phyloP scores from a whole-genome alignment of 2,329 filamentous ascomycete genomes.

The Fusarium floridanum region DNA sequence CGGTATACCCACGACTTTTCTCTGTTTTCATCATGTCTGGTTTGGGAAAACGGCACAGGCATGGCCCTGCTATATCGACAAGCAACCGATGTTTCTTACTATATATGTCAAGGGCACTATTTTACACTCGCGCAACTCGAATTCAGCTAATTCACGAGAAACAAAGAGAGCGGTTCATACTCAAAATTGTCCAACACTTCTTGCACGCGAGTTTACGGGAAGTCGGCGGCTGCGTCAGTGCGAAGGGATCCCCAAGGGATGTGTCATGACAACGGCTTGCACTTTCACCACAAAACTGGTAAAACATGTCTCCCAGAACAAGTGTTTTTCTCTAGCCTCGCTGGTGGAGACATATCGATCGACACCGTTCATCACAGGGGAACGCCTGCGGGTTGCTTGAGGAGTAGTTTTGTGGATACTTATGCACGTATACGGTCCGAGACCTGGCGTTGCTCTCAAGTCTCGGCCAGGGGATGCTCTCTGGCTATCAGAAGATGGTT shows the following conservation, averaged over 20 bases:
- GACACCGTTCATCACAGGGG: neutral
- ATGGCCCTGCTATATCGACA: neutral
- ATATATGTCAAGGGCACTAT: constrained; percentile 5
- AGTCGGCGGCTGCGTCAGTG: neutral
- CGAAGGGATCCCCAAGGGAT: neutral
- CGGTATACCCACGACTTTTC: constrained; percentile 34
- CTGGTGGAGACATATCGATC: constrained; percentile 1
- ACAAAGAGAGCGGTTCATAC: neutral
- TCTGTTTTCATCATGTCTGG: constrained; percentile 20
- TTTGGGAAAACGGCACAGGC: neutral
- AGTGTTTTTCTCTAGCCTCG: neutral
- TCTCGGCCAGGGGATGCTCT: neutral
- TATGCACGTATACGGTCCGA: neutral
- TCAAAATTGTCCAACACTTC: neutral
- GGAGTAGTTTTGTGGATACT: constrained; percentile 10
- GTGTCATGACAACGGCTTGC: neutral
- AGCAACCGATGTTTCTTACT: neutral
- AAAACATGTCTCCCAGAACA: constrained; percentile 14
- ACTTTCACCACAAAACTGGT: neutral
- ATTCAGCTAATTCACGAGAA: neutral
- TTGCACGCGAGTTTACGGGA: neutral
- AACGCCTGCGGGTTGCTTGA: neutral
- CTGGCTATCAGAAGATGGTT: neutral
- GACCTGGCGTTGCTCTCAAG: constrained; percentile 7
- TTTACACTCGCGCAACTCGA: neutral